Evolutionary conservation across 2,329 filamentous ascomycete species (phyloP).

Genomic region (Diaporthe longicolla): DNA sequence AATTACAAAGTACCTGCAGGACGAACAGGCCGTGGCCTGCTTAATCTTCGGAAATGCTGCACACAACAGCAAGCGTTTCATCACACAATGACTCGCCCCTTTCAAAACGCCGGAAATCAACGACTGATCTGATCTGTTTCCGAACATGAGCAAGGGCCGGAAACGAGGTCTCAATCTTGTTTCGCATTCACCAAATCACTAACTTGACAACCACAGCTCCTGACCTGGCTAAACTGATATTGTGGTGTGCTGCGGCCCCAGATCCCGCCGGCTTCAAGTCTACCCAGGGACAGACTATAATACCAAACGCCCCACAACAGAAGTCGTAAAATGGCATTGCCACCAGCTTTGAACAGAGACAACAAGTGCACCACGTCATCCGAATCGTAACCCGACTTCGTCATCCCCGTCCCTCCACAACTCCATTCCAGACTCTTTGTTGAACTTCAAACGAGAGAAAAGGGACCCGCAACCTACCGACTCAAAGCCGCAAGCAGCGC

Average conservation of each 20-base stretch:
- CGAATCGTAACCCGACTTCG: neutral
- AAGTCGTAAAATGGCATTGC: neutral
- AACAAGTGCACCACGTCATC: slow-evolving; percentile 4
- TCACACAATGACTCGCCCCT: slow-evolving; percentile 17
- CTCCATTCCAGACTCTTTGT: neutral
- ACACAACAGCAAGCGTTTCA: neutral
- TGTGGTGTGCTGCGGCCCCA: slow-evolving; percentile 7
- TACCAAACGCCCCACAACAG: slow-evolving; percentile 21
- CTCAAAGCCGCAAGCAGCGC: neutral
- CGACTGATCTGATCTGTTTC: slow-evolving; percentile 21
- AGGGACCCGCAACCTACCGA: neutral
- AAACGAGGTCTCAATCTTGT: slow-evolving; percentile 32
- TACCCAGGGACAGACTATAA: too few relatives aligned
- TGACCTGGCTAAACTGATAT: neutral
- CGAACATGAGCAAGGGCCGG: slow-evolving; percentile 19
- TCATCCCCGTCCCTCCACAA: neutral
- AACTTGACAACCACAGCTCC: slow-evolving; percentile 1
- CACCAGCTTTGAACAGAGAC: too few relatives aligned
- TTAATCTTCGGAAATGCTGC: neutral
- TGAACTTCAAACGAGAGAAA: neutral
- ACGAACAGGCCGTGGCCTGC: neutral
- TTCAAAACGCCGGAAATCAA: slow-evolving; percentile 19
- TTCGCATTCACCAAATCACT: slow-evolving; percentile 5
- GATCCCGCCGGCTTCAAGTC: slow-evolving; percentile 4
- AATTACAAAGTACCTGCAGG: too few relatives aligned